phyloP scores from a whole-genome alignment of 2,329 filamentous ascomycete genomes.

The Aspergillus neoniger region DNA sequence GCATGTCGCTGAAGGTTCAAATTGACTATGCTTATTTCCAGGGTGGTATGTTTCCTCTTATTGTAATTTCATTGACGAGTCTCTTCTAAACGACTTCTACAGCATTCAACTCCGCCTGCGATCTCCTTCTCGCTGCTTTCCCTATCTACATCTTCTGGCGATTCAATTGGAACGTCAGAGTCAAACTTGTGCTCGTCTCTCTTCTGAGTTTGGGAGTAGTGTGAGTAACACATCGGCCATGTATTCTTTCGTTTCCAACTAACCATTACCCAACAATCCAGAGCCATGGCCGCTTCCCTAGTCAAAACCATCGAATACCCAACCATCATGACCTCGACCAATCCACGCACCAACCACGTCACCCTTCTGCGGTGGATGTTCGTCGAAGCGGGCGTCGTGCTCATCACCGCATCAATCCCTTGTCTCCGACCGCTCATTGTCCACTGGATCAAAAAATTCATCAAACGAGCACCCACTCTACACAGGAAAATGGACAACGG shows the following conservation, averaged over 20 bases:
- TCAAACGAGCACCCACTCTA: not conserved
- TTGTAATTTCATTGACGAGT: rapidly evolving
- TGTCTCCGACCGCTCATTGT: not conserved
- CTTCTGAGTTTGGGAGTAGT: slow-evolving; percentile 1
- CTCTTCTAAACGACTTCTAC: too few species aligned
- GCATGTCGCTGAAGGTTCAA: slow-evolving; percentile 2
- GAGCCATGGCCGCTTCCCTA: slow-evolving; percentile 9
- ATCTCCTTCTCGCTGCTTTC: not conserved
- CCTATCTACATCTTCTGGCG: slow-evolving; percentile 6
- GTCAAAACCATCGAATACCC: slow-evolving; percentile 12
- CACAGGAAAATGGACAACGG: not conserved
- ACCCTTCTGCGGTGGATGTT: slow-evolving; percentile 9
- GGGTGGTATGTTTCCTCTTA: not conserved
- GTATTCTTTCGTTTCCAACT: not conserved
- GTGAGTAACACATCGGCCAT: not conserved
- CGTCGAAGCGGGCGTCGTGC: slow-evolving; percentile 6
- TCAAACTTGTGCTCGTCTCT: slow-evolving; percentile 1
- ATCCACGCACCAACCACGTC: slow-evolving; percentile 9
- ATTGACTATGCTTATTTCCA: slow-evolving; percentile 7
- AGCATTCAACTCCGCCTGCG: slow-evolving; percentile 5
- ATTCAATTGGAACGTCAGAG: not conserved
- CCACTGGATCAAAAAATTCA: not conserved
- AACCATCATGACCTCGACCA: not conserved
- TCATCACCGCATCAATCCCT: slow-evolving; percentile 1
- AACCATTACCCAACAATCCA: not conserved